Evolutionary conservation across 1,284 basidiomycete species (phyloP).

Genomic region (Serendipita sp.): DNA sequence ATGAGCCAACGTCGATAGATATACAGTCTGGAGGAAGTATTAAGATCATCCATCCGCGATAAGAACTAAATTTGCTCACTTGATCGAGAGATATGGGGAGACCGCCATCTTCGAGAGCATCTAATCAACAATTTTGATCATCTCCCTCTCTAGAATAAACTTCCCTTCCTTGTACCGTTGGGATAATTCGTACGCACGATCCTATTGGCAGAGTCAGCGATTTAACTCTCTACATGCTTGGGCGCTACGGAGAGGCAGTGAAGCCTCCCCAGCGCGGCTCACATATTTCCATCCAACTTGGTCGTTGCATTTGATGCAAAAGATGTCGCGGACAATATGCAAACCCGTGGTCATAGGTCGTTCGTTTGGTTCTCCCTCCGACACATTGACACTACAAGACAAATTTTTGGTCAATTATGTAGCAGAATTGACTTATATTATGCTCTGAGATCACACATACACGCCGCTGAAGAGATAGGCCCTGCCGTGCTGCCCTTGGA

Average conservation of each 20-base stretch:
- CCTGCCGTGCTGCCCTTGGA: conserved; percentile 87
- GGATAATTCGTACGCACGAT: conserved; percentile 72
- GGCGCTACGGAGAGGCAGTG: conserved; percentile 8
- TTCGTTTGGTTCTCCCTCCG: conserved; percentile 77
- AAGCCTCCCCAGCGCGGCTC: conserved; percentile 11
- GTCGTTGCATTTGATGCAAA: conserved; percentile 76
- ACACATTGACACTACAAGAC: conserved; percentile 65
- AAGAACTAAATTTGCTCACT: too few relatives aligned
- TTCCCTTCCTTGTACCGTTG: conserved; percentile 99
- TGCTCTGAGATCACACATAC: conserved; percentile 35
- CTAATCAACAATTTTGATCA: conserved; percentile 31
- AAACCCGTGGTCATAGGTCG: conserved; percentile 93
- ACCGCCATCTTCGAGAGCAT: too few relatives aligned
- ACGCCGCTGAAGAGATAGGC: conserved; percentile 89
- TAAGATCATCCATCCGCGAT: too few relatives aligned
- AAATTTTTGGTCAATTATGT: background rate
- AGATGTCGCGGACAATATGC: conserved; percentile 91
- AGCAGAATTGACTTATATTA: background rate
- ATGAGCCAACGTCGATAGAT: too few relatives aligned
- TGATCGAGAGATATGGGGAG: too few relatives aligned
- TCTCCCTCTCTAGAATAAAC: conserved; percentile 88
- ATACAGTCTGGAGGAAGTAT: too few relatives aligned
- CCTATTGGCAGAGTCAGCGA: conserved; percentile 34
- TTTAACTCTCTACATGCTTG: conserved; percentile 4
- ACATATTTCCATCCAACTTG: conserved; percentile 98